Base-by-base conservation (phyloP, 2,329 filamentous ascomycete genomes). In the Aspergillus tubingensis region DNA sequence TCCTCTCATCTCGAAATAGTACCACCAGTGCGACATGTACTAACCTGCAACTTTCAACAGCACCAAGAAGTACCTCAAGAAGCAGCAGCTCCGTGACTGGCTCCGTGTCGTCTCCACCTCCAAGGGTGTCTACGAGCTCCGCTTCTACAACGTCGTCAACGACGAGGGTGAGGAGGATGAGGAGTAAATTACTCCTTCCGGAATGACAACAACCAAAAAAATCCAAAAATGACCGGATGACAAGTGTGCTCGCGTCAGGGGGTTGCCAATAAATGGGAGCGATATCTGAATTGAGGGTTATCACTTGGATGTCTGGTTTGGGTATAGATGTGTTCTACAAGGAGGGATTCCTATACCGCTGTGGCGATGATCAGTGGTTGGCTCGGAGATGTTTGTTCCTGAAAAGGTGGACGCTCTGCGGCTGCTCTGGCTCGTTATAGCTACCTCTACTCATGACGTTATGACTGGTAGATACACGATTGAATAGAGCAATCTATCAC, bases 41-140 rank as follows among this genome's bases (percentile, higher is more conserved):
- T 59, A 32, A 59, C 32, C 27, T 30, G 27, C 27, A 2, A 5
- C 4, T 47, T 44, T 5, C 27, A 21, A 47, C 71, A 96, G 92
- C 81, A 99, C 95, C 82, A 99, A 99, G 92, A 99, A 99, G 88
- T 99, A 96, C 90, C 90, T 99, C 83, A 99, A 99, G 92, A 99
- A 99, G 91, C 92, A 97, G 87, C 94, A 98, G 88, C 91, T 99
- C 80, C 92, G 95, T 85, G 95, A 99, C 87, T 99, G 95, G 95
- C 91, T 99, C 79, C 93, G 95, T 77, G 94, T 99, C 75, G 95
- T 99, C 78, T 96, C 92, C 74, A 98, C 94, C 80, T 92, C 91
- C 81, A 94, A 94, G 86, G 94, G 95, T 79, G 93, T 97, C 70
- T 99, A 99, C 86, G 93, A 97, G 87, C 90, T 99, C 83, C 93